Percentiles rank a stretch among this genome's conserved stretches.
Conservation (phyloP, 495 filamentous ascomycete genomes). For the Daldinia loculata region DNA sequence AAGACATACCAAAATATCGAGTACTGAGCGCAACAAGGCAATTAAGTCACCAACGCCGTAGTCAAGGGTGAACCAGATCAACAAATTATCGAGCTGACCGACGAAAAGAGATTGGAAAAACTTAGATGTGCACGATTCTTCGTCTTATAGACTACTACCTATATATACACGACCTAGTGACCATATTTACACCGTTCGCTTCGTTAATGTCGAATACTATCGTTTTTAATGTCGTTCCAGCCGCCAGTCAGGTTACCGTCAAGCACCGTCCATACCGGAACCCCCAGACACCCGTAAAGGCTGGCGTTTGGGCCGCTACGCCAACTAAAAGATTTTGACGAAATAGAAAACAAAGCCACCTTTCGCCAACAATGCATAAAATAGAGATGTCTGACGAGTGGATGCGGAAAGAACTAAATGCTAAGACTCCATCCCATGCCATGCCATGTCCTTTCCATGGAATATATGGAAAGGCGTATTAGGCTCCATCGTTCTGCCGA, state of each 20-base stretch:
- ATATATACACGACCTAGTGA: constrained; percentile 42
- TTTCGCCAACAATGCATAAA: constrained; percentile 39
- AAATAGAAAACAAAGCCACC: constrained; percentile 22
- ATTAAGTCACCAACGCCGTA: neutral
- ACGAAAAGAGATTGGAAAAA: neutral
- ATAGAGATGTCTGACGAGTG: constrained; percentile 13
- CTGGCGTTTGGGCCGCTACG: constrained; percentile 19
- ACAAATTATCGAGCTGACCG: neutral
- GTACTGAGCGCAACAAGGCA: neutral
- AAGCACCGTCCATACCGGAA: neutral
- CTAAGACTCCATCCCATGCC: constrained; percentile 43
- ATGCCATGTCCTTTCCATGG: constrained; percentile 28
- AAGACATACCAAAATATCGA: neutral
- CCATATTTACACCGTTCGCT: constrained; percentile 31
- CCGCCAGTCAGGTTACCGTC: constrained; percentile 1
- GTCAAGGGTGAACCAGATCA: neutral
- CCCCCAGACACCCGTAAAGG: constrained; percentile 4
- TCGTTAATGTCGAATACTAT: constrained; percentile 31
- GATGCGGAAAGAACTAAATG: constrained; percentile 29
- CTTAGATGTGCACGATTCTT: constrained; percentile 23
- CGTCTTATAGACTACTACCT: constrained; percentile 40
- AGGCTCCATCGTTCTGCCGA: constrained; percentile 13
- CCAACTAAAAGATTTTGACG: constrained; percentile 8
- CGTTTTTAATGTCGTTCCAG: constrained; percentile 21
- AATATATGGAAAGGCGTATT: constrained; percentile 10